Evolutionary conservation across 805 yeast species (phyloP).

Genomic region (Kurtzmaniella cleridarum): DNA sequence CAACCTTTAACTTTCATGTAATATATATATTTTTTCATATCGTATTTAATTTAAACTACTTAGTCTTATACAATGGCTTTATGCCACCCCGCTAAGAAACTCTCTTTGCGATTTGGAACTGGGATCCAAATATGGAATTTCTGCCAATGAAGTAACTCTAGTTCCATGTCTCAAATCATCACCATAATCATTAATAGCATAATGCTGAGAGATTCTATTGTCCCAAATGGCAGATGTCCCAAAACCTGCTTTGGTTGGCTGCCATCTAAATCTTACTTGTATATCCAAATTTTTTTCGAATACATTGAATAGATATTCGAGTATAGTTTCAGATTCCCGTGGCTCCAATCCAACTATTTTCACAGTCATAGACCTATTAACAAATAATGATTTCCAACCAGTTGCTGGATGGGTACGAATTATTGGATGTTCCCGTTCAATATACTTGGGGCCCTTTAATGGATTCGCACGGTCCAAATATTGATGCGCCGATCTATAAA

Average conservation of each 20-base stretch:
- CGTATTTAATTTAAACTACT: too few species aligned
- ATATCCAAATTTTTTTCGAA: constrained; percentile 44
- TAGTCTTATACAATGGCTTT: constrained; percentile 13
- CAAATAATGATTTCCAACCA: constrained; percentile 27
- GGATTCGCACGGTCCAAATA: constrained; percentile 32
- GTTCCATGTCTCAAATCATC: constrained; percentile 45
- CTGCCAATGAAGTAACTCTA: constrained; percentile 47
- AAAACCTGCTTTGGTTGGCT: constrained; percentile 25
- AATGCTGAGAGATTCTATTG: constrained; percentile 45
- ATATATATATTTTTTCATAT: too few species aligned
- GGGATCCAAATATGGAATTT: constrained; percentile 46
- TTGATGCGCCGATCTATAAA: constrained; percentile 35
- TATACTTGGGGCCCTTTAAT: constrained; percentile 23
- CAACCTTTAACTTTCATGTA: too few species aligned
- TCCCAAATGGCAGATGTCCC: constrained; percentile 52
- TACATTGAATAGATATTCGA: constrained; percentile 36
- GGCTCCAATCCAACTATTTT: constrained; percentile 25
- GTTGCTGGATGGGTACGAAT: constrained; percentile 30
- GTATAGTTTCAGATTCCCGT: constrained; percentile 31
- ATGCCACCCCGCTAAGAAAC: constrained; percentile 43
- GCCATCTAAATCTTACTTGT: constrained; percentile 46
- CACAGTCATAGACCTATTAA: constrained; percentile 25
- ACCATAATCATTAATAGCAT: constrained; percentile 40
- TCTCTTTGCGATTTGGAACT: constrained; percentile 49
- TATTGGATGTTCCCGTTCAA: constrained; percentile 27